These are phyloP conservation scores for Pseudomonodictys pantanalensis DNA, from an alignment of 495 filamentous ascomycete genomes.

Conservation along the genomic window DNA sequence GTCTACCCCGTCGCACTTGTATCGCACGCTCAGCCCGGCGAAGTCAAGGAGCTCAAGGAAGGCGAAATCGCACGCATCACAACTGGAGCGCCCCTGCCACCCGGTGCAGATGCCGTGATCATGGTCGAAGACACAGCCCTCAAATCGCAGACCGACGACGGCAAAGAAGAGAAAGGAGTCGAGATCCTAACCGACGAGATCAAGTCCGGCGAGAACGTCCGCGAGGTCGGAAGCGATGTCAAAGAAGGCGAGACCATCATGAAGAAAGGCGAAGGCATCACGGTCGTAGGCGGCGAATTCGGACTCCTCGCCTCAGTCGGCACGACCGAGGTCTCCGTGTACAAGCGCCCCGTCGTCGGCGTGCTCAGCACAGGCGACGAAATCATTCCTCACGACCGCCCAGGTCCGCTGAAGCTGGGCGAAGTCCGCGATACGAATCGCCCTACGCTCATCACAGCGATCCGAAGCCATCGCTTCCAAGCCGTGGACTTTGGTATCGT, in stretches of 20 bases:
- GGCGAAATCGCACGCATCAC: constrained; percentile 88
- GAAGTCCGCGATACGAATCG: constrained; percentile 94
- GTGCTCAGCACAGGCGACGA: constrained; percentile 95
- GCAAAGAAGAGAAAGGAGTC: constrained; percentile 78
- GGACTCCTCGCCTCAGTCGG: constrained; percentile 87
- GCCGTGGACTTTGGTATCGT: constrained; percentile 85
- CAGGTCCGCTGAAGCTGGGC: constrained; percentile 62
- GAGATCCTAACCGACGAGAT: constrained; percentile 79
- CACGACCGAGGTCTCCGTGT: constrained; percentile 66
- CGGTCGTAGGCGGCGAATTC: constrained; percentile 82
- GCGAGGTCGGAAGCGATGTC: constrained; percentile 89
- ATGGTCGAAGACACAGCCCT: constrained; percentile 96
- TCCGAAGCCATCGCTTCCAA: constrained; percentile 72
- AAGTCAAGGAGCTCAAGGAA: constrained; percentile 55
- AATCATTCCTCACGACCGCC: constrained; percentile 72
- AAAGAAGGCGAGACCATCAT: constrained; percentile 65
- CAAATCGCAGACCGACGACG: constrained; percentile 68
- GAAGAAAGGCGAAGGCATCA: constrained; percentile 70
- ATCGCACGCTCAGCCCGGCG: constrained; percentile 74
- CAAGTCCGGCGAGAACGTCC: constrained; percentile 76
- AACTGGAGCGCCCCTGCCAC: constrained; percentile 87
- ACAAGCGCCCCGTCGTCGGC: constrained; percentile 73
- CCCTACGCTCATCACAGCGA: constrained; percentile 75
- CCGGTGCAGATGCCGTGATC: constrained; percentile 83
- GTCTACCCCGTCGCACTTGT: constrained; percentile 82